Percentiles rank a stretch among this genome's conserved stretches.
Conservation (phyloP, 2,329 filamentous ascomycete species). For the Diplodia scrobiculata region DNA sequence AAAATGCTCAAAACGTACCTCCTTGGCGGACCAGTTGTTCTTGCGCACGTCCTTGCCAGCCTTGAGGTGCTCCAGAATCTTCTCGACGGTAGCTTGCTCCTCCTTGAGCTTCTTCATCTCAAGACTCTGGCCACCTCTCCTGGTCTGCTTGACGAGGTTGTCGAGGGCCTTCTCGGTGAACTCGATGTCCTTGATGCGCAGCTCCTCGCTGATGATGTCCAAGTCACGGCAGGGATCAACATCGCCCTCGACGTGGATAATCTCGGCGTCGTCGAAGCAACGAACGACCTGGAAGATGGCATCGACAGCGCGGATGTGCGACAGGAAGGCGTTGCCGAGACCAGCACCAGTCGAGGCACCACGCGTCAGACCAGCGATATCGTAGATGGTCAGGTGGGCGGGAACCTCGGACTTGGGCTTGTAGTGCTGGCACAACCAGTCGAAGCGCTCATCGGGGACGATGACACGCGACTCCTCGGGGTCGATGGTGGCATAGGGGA, state of each 20-base stretch:
- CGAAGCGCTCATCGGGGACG: constrained; percentile 92
- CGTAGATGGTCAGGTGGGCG: constrained; percentile 96
- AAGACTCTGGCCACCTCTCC: constrained; percentile 88
- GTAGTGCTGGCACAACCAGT: constrained; percentile 95
- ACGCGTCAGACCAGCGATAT: constrained; percentile 94
- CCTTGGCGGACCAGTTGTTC: constrained; percentile 85
- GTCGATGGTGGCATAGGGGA: constrained; percentile 98
- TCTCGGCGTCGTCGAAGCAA: constrained; percentile 98
- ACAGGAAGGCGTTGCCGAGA: constrained; percentile 96
- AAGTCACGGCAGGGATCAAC: constrained; percentile 93
- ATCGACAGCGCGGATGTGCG: constrained; percentile 96
- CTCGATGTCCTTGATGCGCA: constrained; percentile 97
- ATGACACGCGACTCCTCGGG: constrained; percentile 97
- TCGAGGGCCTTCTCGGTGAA: constrained; percentile 96
- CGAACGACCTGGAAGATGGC: constrained; percentile 97
- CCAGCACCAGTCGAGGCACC: constrained; percentile 96
- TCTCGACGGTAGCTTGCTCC: constrained; percentile 90
- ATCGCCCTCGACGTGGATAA: constrained; percentile 98
- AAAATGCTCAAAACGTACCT: constrained; percentile 66
- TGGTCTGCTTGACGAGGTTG: constrained; percentile 88
- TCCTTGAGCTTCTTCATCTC: constrained; percentile 98
- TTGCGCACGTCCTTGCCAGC: constrained; percentile 93
- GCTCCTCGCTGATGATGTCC: constrained; percentile 94
- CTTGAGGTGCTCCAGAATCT: constrained; percentile 79
- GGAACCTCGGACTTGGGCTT: constrained; percentile 97